These are phyloP conservation scores for Suillus sp. DNA, from an alignment of 768 basidiomycete genomes.

Conservation along the genomic window DNA sequence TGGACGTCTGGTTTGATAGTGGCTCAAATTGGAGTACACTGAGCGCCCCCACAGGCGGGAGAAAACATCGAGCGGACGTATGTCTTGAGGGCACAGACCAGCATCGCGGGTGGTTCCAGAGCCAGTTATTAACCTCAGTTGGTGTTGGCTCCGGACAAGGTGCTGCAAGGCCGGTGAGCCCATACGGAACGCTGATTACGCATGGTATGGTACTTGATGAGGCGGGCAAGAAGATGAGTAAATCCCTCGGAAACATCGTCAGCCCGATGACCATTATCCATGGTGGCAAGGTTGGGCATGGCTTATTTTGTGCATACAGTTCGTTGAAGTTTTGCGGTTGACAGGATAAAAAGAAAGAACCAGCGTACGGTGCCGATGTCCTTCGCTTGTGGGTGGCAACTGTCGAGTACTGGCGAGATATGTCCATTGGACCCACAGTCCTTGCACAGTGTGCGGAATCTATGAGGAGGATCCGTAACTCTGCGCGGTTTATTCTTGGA, in stretches of 20 bases:
- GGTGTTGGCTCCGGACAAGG: constrained; percentile 35
- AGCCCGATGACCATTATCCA: constrained; percentile 80
- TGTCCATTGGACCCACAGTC: constrained; percentile 78
- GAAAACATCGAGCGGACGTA: constrained; percentile 68
- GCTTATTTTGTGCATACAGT: not conserved
- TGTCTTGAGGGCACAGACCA: constrained; percentile 97
- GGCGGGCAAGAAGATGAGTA: constrained; percentile 93
- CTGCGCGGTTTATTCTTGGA: constrained; percentile 83
- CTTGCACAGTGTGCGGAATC: constrained; percentile 76
- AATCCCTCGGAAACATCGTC: constrained; percentile 89
- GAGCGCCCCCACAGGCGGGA: constrained; percentile 39
- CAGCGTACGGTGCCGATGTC: constrained; percentile 84
- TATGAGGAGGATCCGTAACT: constrained; percentile 83
- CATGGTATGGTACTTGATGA: constrained; percentile 97
- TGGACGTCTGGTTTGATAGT: constrained; percentile 99
- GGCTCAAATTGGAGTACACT: constrained; percentile 93
- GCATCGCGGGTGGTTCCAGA: constrained; percentile 99
- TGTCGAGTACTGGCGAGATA: constrained; percentile 87
- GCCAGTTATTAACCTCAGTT: constrained; percentile 83
- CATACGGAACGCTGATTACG: constrained; percentile 84
- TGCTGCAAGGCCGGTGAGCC: constrained; percentile 35
- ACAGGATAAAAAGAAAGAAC: constrained; percentile 69
- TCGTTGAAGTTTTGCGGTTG: constrained; percentile 9
- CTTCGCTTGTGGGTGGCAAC: constrained; percentile 91
- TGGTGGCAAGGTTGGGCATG: constrained; percentile 66